Evolutionary conservation across 2,329 filamentous ascomycete genomes (phyloP).

Genomic region (Colletotrichum destructivum): DNA sequence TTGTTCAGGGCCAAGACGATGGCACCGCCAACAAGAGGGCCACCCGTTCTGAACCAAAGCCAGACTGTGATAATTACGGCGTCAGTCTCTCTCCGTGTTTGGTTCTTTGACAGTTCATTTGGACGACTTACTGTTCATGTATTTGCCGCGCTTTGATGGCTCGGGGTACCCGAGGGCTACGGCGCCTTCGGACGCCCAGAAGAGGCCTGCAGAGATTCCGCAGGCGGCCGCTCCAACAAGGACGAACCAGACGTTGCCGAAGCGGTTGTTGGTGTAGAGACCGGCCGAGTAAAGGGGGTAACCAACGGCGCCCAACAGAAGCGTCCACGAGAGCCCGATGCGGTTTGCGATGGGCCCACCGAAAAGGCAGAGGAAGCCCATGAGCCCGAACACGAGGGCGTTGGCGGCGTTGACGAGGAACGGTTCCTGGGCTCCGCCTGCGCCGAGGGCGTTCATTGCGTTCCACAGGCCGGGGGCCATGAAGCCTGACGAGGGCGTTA

Average conservation of each 20-base stretch:
- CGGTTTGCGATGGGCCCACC: constrained; percentile 64
- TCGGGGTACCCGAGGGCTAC: constrained; percentile 66
- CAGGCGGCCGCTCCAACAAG: constrained; percentile 64
- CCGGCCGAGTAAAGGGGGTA: constrained; percentile 64
- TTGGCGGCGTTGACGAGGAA: constrained; percentile 69
- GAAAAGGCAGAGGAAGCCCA: constrained; percentile 63
- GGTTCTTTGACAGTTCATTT: too few species aligned
- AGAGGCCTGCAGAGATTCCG: constrained; percentile 64
- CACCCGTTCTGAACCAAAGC: constrained; percentile 64
- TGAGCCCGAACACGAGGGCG: constrained; percentile 63
- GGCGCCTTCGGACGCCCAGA: constrained; percentile 67
- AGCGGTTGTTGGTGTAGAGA: constrained; percentile 65
- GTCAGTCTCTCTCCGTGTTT: neutral
- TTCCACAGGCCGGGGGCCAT: constrained; percentile 68
- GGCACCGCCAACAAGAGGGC: constrained; percentile 62
- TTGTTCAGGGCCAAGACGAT: constrained; percentile 62
- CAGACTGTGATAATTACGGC: constrained; percentile 36
- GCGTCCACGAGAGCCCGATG: constrained; percentile 62
- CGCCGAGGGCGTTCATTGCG: constrained; percentile 68
- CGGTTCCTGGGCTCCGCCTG: constrained; percentile 66
- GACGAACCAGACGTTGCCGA: constrained; percentile 67
- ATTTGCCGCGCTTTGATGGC: constrained; percentile 60
- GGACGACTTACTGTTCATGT: constrained; percentile 47
- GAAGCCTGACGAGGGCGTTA: constrained; percentile 50
- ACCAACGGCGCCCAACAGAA: constrained; percentile 61